Percentiles rank a stretch among this genome's conserved stretches.
These are phyloP conservation scores for Jamesozyma lodderae DNA, from an alignment of 805 yeast species.

Conservation along the genomic window DNA sequence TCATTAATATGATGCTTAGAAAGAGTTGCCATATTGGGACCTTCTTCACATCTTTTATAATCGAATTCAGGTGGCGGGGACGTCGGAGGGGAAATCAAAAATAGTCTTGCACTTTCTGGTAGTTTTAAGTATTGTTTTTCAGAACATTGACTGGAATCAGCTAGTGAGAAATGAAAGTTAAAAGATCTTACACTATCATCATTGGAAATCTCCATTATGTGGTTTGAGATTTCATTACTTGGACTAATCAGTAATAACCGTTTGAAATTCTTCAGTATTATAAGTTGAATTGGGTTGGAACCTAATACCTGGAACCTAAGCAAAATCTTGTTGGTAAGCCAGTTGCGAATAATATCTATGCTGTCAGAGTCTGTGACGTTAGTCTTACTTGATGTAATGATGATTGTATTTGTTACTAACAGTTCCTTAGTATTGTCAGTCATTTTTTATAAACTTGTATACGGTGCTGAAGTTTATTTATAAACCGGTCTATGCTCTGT, in stretches of 20 bases:
- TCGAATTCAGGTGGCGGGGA: constrained; percentile 37
- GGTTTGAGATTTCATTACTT: constrained; percentile 6
- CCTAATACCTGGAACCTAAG: constrained; percentile 9
- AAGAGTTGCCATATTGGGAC: constrained; percentile 18
- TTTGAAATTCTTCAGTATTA: constrained; percentile 16
- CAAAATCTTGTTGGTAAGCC: constrained; percentile 16
- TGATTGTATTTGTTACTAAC: constrained; percentile 19
- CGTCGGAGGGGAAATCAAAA: constrained; percentile 35
- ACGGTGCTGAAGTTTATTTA: no score
- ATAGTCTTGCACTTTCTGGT: constrained; percentile 30
- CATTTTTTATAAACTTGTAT: background rate
- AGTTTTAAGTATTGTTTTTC: constrained; percentile 23
- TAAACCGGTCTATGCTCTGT: no score
- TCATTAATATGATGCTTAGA: background rate
- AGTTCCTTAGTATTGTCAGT: background rate
- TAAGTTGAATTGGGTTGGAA: constrained; percentile 18
- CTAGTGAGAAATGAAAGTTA: constrained; percentile 12
- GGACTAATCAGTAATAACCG: constrained; percentile 21
- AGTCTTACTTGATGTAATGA: constrained; percentile 13
- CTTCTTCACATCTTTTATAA: constrained; percentile 32
- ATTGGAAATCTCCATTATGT: constrained; percentile 1
- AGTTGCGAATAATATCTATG: constrained; percentile 10
- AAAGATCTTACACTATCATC: background rate
- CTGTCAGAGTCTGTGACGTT: constrained; percentile 6
- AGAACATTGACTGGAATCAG: constrained; percentile 5